These are phyloP conservation scores for Cutaneotrichosporon cutaneum DNA, from an alignment of 1,284 basidiomycete genomes.

Conservation along the genomic window DNA sequence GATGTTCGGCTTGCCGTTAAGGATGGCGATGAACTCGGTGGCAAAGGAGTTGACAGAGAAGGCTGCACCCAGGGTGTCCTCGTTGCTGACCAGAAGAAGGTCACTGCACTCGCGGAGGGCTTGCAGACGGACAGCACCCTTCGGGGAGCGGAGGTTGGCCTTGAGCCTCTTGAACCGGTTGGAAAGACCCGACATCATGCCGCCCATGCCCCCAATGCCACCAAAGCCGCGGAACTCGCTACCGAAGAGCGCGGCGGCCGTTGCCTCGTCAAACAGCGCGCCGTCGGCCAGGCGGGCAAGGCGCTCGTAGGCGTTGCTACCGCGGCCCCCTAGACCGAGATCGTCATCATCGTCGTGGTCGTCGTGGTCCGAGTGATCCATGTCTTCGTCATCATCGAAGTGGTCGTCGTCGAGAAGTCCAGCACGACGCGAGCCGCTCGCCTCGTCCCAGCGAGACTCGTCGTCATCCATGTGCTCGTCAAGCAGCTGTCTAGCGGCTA, in stretches of 20 bases:
- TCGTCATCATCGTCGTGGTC: conserved; percentile 39
- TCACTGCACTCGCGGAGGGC: conserved; percentile 95
- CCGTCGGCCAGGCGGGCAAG: conserved; percentile 56
- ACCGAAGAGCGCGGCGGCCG: conserved; percentile 67
- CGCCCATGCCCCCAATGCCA: conserved; percentile 59
- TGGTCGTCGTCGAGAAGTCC: conserved; percentile 31
- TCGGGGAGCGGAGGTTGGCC: conserved; percentile 79
- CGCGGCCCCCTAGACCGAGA: conserved; percentile 49
- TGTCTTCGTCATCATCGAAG: conserved; percentile 70
- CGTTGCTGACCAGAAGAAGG: conserved; percentile 90
- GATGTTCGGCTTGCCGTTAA: conserved; percentile 68
- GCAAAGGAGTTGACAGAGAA: conserved; percentile 92
- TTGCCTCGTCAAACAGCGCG: conserved; percentile 63
- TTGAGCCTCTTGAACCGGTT: conserved; percentile 82
- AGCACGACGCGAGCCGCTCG: conserved; percentile 24
- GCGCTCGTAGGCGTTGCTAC: conserved; percentile 31
- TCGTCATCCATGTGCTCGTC: conserved; percentile 65
- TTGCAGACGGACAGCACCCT: conserved; percentile 75
- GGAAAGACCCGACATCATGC: conserved; percentile 84
- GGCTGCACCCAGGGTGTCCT: conserved; percentile 85
- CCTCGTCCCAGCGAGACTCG: conserved; percentile 43
- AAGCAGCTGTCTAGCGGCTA: conserved; percentile 59
- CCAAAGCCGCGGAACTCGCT: conserved; percentile 61
- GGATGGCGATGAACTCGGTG: conserved; percentile 84
- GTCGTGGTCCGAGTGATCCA: conserved; percentile 63